A percentile compares a stretch with the other conserved stretches of the same genome.
Evolutionary conservation across 345 rosid species (phyloP).

Genomic region (Brassica incana): DNA sequence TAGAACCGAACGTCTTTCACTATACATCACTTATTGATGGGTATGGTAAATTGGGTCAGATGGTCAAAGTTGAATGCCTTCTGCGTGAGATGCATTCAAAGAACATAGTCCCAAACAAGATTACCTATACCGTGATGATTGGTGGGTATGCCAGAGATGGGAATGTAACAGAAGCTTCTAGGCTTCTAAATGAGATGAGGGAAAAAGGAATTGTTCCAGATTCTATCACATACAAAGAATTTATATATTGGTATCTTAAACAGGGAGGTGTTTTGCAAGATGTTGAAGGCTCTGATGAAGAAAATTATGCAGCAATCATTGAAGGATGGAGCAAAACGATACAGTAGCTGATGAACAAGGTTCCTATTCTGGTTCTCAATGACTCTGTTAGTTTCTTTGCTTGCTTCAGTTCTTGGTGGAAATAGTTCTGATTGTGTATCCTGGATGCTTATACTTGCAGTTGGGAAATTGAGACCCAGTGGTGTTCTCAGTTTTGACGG

Average conservation of each 20-base stretch:
- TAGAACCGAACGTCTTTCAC: conserved; percentile 64
- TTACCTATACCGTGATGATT: conserved; percentile 77
- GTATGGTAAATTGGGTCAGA: conserved; percentile 64
- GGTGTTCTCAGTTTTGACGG: conserved; percentile 9
- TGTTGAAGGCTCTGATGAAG: conserved; percentile 61
- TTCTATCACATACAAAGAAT: conserved; percentile 61
- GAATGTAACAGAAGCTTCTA: conserved; percentile 57
- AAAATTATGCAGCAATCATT: conserved; percentile 62
- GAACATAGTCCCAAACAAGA: conserved; percentile 61
- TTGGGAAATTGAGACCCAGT: conserved; percentile 5
- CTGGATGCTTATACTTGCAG: conserved; percentile 6
- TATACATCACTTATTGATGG: conserved; percentile 76
- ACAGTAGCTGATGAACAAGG: conserved; percentile 19
- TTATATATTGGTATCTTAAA: conserved; percentile 55
- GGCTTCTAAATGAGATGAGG: conserved; percentile 59
- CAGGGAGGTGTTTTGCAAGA: conserved; percentile 58
- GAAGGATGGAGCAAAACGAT: conserved; percentile 47
- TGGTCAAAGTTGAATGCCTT: conserved; percentile 53
- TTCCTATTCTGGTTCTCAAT: background rate
- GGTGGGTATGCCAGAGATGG: conserved; percentile 61
- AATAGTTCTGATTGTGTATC: conserved; percentile 1
- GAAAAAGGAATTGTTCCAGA: conserved; percentile 63
- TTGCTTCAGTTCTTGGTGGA: background rate
- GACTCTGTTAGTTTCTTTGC: conserved; percentile 11
- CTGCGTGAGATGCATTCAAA: conserved; percentile 60